Base-by-base conservation (phyloP, 768 basidiomycete genomes). In the Lenzites betulinus region DNA sequence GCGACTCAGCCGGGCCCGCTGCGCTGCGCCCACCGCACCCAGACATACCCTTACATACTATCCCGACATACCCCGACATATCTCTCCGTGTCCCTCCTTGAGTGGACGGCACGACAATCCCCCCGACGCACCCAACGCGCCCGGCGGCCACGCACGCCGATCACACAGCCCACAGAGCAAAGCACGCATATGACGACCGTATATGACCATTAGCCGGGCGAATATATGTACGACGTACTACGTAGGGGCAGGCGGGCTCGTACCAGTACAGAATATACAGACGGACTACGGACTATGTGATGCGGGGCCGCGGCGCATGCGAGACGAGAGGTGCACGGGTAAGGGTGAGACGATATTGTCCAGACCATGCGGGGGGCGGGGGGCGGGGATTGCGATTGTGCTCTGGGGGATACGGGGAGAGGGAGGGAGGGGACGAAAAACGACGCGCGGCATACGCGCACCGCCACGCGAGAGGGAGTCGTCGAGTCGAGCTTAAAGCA, bases 241-340 rank as follows among this genome's bases (percentile, higher is more conserved):
- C 47, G 55, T 22, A 43, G 48, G 54, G 18, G 43, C 26, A 39
- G 38, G 36, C 7, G 39, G 44, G 49, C 11, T 30, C 30, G 15
- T 66, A 63, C 54, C 54, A 50, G 56, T 66, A 66, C 65, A 66
- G 51, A 66, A 63, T 66, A 66, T 66, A 63, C 57, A 59, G 49
- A 44, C 58, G 30, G 30, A 64, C 52, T 55, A 64, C 50, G 64
- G 43, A 36, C 43, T 46, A 54, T 25, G 28, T 44, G 55, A 59
- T 23, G 50, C 15, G 54, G 43, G 64, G 56, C 33, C 30, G 59
- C 39, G 51, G 9, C 30, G 54, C 12, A 47, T 20, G 28, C 42
- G 49, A 30, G 23, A 38, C 38, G 46, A 26, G 55, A 48, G 30
- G 43, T 47, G 56, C 51, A 35, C 35, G 16, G 23, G 28, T 22